phyloP scores from a whole-genome alignment of 305 asterid genomes.

The Fraxinus dipetala region DNA sequence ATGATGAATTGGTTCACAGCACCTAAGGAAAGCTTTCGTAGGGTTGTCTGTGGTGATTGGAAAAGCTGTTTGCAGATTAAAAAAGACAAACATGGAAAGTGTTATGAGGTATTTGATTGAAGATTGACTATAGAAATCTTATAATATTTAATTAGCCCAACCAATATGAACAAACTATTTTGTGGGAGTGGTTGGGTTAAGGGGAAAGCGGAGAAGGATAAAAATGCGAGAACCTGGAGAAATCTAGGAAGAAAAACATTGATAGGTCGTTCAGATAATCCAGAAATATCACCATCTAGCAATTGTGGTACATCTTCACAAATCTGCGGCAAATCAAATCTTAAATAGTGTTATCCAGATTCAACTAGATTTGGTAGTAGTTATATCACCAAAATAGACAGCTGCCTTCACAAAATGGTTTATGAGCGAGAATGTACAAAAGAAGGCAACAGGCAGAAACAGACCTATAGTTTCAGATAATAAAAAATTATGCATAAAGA shows the following conservation, averaged over 20 bases:
- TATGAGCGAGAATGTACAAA: not conserved
- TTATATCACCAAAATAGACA: constrained; percentile 5
- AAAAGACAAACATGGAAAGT: constrained; percentile 14
- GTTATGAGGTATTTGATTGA: constrained; percentile 18
- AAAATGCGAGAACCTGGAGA: constrained; percentile 56
- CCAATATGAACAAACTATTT: not conserved
- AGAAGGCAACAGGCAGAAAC: not conserved
- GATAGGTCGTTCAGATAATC: constrained; percentile 86
- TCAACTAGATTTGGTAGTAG: not conserved
- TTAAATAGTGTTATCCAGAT: not conserved
- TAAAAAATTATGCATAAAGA: constrained; percentile 3
- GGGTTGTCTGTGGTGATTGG: constrained; percentile 68
- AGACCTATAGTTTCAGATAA: not conserved
- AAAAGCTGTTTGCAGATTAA: constrained; percentile 55
- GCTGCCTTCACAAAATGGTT: constrained; percentile 6
- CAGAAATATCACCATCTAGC: constrained; percentile 83
- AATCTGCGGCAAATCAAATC: constrained; percentile 45
- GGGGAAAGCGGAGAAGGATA: constrained; percentile 3
- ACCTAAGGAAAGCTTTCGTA: constrained; percentile 77
- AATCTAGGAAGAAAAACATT: constrained; percentile 82
- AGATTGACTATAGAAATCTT: not conserved
- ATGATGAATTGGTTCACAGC: constrained; percentile 84
- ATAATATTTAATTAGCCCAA: not conserved
- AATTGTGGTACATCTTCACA: constrained; percentile 92
- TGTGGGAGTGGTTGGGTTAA: not conserved